Evolutionary conservation across 305 asterid species (phyloP).

Genomic region (Fraxinus nigra): DNA sequence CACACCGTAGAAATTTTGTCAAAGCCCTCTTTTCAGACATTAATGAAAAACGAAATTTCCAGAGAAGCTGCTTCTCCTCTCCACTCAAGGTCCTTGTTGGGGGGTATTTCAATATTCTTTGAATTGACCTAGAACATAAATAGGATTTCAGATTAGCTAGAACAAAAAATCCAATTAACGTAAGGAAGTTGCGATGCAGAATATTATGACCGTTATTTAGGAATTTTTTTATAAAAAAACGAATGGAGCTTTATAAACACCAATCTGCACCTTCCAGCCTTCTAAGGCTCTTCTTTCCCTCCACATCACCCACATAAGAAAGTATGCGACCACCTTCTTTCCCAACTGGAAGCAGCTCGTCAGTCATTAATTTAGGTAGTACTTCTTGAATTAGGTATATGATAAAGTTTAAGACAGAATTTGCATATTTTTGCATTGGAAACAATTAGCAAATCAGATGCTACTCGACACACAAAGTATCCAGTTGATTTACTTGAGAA

Average conservation of each 20-base stretch:
- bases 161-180: constrained; percentile 2
- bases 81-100: constrained; percentile 96
- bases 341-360: background rate
- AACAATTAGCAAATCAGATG: background rate
- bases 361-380: constrained; percentile 1
- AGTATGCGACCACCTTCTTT: background rate
- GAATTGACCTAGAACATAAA: constrained; percentile 71
- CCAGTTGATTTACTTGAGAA: background rate
- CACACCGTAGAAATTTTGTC: constrained; percentile 90
- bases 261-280: background rate
- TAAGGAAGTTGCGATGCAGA: constrained; percentile 1
- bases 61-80: constrained; percentile 94
- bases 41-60: constrained; percentile 96
- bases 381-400: constrained; percentile 15
- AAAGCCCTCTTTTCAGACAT: constrained; percentile 97
- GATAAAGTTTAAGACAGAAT: background rate
- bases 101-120: constrained; percentile 85
- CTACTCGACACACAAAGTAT: background rate
- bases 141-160: constrained; percentile 28
- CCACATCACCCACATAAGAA: background rate
- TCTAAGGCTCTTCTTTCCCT: background rate
- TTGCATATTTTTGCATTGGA: constrained; percentile 2
- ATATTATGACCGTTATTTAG: background rate
- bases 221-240: background rate
- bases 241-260: background rate